Base-by-base conservation (phyloP, 495 filamentous ascomycete genomes). In the Elasticomyces elasticus region DNA sequence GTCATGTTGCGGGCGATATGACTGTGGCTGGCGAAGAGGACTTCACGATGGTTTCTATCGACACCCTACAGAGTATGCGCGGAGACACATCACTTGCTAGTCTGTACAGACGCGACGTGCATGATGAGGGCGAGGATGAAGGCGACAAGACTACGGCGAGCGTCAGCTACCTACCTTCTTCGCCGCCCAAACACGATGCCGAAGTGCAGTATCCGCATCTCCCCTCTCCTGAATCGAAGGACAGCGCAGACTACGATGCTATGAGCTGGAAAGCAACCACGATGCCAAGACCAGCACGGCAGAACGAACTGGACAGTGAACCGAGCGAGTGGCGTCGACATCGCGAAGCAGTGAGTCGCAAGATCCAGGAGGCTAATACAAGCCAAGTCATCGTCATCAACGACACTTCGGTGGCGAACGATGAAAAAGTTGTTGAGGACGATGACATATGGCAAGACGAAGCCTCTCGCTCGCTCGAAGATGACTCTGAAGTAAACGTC, bases 261-360 rank as follows among this genome's bases (percentile, higher is more conserved):
- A 59, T 59, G 52, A 59, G 56, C 45, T 59, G 56, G 56, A 48
- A 49, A 23, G 26, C 33, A 3, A 56, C 53, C 1, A 31, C 9
- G 5, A 3, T 35, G 41, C 5, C 51, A 19, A 60, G n/a, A 23
- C 22, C 33, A 10, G 23, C 27, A 2, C 15, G 17, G 4, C 28
- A 55, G 26, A 17, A 55, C 12, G 40, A 10, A 5, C 24, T 52
- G 11, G 40, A 41, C 26, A 45, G 35, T 19, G 45, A 56, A 37
- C 20, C 58, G 3, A 42, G n/a, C 17, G 52, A 72, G 47, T 79
- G 74, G 72, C 76, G 79, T 48, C 64, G 60, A 7, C 74, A 77
- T 41, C 67, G 77, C 33, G 72, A 79, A 51, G 68, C 66, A 10
- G 70, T 79, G 28, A 78, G 72, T 58, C 70, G 64, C 9, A 66